A percentile compares a stretch with the other conserved stretches of the same genome.
Conservation (phyloP, 2,329 filamentous ascomycete genomes). For the Coniella lustricola region DNA sequence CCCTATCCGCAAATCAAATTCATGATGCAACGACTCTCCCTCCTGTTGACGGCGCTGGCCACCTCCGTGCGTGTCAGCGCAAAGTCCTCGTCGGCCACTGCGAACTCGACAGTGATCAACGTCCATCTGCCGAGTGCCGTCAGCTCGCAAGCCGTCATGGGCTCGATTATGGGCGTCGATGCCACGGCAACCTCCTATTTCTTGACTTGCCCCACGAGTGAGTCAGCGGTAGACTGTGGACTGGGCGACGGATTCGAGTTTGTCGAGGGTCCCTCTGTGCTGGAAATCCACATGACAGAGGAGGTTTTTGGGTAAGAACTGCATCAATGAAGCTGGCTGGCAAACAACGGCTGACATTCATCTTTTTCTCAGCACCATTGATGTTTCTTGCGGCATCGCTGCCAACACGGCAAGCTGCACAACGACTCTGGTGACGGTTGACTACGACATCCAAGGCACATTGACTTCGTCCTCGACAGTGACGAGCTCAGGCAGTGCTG, state of each 20-base stretch:
- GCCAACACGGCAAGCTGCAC: constrained; percentile 14
- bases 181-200: constrained; percentile 20
- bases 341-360: neutral
- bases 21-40: neutral
- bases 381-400: constrained; percentile 14
- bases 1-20: neutral
- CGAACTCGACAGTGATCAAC: constrained; percentile 14
- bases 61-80: neutral
- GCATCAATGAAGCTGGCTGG: no score
- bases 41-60: constrained; percentile 8
- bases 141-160: constrained; percentile 18
- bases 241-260: constrained; percentile 17
- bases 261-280: constrained; percentile 19
- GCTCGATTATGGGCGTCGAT: constrained; percentile 21
- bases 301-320: constrained; percentile 10
- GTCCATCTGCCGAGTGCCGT: constrained; percentile 15
- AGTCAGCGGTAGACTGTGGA: constrained; percentile 17
- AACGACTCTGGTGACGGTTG: neutral
- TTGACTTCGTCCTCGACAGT: neutral
- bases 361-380: constrained; percentile 10
- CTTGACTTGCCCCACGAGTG: constrained; percentile 19
- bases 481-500: constrained; percentile 5
- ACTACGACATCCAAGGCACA: constrained; percentile 6
- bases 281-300: constrained; percentile 11
- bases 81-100: neutral